Percentiles rank a stretch among this genome's conserved stretches.
phyloP scores from a whole-genome alignment of 2,329 filamentous ascomycete species.

The Ploettnerulaceae sp. region DNA sequence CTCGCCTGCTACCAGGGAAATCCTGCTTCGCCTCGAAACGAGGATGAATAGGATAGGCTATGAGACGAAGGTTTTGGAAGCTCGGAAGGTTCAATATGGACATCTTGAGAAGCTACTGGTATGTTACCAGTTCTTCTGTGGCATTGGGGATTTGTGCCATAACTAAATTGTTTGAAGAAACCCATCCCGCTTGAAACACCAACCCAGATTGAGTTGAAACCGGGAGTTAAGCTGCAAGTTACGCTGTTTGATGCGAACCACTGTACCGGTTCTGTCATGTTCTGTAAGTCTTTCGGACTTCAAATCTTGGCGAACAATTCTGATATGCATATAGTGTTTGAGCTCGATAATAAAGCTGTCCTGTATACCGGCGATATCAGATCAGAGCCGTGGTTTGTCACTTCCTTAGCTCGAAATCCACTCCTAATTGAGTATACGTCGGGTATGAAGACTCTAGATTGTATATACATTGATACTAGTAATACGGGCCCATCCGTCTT shows the following conservation, averaged over 20 bases:
- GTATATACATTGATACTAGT: slow-evolving; percentile 85
- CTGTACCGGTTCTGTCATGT: slow-evolving; percentile 87
- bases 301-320: neutral
- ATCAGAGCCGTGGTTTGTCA: slow-evolving; percentile 82
- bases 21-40: slow-evolving; percentile 75
- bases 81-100: slow-evolving; percentile 67
- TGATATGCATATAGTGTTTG: slow-evolving; percentile 51
- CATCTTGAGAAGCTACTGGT: slow-evolving; percentile 67
- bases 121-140: slow-evolving; percentile 15
- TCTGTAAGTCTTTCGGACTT: slow-evolving; percentile 44
- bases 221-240: slow-evolving; percentile 65
- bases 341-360: slow-evolving; percentile 65
- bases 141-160: neutral
- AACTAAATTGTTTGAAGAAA: slow-evolving; percentile 45
- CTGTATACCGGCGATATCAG: slow-evolving; percentile 88
- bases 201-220: slow-evolving; percentile 67
- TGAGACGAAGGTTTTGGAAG: slow-evolving; percentile 70
- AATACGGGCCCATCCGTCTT: slow-evolving; percentile 50
- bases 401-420: slow-evolving; percentile 65
- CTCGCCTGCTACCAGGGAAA: slow-evolving; percentile 74
- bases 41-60: slow-evolving; percentile 79
- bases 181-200: slow-evolving; percentile 78
- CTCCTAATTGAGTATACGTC: slow-evolving; percentile 67
- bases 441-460: slow-evolving; percentile 65
- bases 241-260: slow-evolving; percentile 91